These are phyloP conservation scores for Colletotrichum caudatum DNA, from an alignment of 2,329 filamentous ascomycete species.

Conservation along the genomic window DNA sequence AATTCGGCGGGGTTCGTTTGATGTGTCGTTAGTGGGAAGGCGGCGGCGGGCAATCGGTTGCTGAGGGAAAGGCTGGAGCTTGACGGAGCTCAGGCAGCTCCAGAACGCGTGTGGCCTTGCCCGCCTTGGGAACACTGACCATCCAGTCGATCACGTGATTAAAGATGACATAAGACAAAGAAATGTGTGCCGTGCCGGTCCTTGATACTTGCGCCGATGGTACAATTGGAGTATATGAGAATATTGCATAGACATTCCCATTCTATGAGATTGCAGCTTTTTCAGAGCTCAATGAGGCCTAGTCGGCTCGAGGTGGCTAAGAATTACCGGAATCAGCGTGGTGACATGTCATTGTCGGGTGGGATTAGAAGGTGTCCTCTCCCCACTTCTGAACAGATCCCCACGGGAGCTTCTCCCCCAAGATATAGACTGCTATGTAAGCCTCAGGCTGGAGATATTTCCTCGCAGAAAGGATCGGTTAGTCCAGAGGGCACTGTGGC, in stretches of 20 bases:
- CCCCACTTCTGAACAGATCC: background rate
- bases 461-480: background rate
- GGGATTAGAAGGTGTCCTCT: background rate
- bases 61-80: slow-evolving; percentile 52
- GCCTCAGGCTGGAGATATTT: background rate
- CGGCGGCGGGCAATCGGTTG: slow-evolving; percentile 22
- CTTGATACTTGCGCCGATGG: background rate
- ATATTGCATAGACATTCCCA: background rate
- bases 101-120: slow-evolving; percentile 54
- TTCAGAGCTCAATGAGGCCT: background rate
- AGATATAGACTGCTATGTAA: background rate
- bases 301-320: background rate
- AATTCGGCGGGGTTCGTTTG: slow-evolving; percentile 38
- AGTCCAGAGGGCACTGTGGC: too few relatives aligned
- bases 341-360: background rate
- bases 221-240: background rate
- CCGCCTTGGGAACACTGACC: slow-evolving; percentile 34
- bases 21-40: slow-evolving; percentile 44
- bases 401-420: background rate
- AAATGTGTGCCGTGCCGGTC: too few relatives aligned
- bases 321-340: background rate
- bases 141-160: slow-evolving; percentile 43
- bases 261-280: background rate
- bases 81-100: slow-evolving; percentile 60
- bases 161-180: background rate